Evolutionary conservation across 495 filamentous ascomycete genomes (phyloP).

Genomic region (Pyrenula aspistea): DNA sequence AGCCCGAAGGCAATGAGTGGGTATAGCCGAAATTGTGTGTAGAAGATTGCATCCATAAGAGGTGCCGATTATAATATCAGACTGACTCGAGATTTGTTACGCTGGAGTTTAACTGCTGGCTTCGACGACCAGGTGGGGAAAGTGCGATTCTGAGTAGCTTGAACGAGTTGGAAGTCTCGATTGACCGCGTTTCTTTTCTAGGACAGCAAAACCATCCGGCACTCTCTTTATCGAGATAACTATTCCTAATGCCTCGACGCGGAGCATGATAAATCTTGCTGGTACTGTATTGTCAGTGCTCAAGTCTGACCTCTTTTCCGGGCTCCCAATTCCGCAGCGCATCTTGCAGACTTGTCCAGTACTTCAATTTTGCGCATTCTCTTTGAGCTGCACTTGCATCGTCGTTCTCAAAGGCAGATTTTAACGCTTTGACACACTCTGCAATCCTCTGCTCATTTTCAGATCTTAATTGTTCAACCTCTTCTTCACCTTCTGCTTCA

Average conservation of each 20-base stretch:
- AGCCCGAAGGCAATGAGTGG: neutral
- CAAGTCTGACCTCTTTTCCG: constrained; percentile 45
- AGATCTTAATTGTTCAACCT: constrained; percentile 43
- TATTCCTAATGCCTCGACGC: neutral
- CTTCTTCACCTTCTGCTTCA: constrained; percentile 52
- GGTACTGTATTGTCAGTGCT: constrained; percentile 42
- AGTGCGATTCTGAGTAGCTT: neutral
- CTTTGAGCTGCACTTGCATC: constrained; percentile 53
- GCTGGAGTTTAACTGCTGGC: neutral
- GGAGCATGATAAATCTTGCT: neutral
- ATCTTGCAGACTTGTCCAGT: constrained; percentile 84
- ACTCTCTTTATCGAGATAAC: constrained; percentile 1
- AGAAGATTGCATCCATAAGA: neutral
- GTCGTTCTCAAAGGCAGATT: constrained; percentile 47
- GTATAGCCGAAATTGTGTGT: neutral
- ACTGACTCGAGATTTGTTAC: neutral
- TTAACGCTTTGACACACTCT: constrained; percentile 45
- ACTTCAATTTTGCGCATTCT: constrained; percentile 70
- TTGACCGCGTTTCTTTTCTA: constrained; percentile 8
- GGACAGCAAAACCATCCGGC: constrained; percentile 6
- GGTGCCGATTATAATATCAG: neutral
- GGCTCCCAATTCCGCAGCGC: constrained; percentile 78
- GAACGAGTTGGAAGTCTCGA: neutral
- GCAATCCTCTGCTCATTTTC: constrained; percentile 58
- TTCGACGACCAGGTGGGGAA: neutral